These are phyloP conservation scores for Torulaspora indica DNA, from an alignment of 805 yeast genomes.

Conservation along the genomic window DNA sequence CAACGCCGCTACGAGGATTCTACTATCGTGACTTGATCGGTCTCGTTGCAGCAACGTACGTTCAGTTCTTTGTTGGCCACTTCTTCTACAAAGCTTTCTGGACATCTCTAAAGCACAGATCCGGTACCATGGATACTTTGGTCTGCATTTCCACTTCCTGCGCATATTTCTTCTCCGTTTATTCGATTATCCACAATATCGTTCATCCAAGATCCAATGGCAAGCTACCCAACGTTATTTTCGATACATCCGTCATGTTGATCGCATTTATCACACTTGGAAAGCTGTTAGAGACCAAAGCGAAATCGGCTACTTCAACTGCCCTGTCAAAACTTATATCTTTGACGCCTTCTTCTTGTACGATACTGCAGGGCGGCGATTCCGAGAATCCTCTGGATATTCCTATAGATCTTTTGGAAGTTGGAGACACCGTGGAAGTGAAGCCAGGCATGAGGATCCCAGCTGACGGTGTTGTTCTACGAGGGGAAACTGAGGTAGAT, in stretches of 20 bases:
- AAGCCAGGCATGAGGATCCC: constrained; percentile 87
- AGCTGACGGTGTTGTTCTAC: constrained; percentile 78
- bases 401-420: constrained; percentile 73
- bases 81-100: constrained; percentile 62
- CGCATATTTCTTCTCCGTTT: constrained; percentile 69
- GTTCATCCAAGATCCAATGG: constrained; percentile 25
- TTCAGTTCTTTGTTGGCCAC: constrained; percentile 61
- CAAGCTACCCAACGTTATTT: constrained; percentile 61
- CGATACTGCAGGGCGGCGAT: constrained; percentile 47
- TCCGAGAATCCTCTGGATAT: constrained; percentile 37
- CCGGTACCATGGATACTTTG: constrained; percentile 88
- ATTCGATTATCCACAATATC: constrained; percentile 52
- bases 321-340: constrained; percentile 79
- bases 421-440: constrained; percentile 68
- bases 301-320: constrained; percentile 89
- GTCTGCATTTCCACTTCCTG: constrained; percentile 77
- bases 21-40: constrained; percentile 50
- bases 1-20: constrained; percentile 23
- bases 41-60: constrained; percentile 54
- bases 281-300: constrained; percentile 84
- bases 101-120: constrained; percentile 60
- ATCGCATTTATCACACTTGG: constrained; percentile 82
- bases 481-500: constrained; percentile 78
- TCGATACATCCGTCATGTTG: constrained; percentile 85
- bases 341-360: constrained; percentile 72